Conservation (phyloP, 768 basidiomycete species). For the Leccinum ochraceum region DNA sequence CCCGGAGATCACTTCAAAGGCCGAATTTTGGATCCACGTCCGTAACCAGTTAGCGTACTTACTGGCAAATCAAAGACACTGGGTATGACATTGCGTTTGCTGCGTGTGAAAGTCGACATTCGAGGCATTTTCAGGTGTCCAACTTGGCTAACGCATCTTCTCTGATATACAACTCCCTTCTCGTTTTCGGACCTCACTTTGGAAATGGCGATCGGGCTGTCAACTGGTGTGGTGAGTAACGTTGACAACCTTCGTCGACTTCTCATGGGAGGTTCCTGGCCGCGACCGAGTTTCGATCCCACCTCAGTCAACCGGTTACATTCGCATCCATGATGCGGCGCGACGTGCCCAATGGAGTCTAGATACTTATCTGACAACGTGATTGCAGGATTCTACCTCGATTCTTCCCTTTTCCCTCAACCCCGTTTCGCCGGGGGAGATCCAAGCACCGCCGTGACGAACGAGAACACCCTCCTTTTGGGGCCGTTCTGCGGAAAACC, state of each 20-base stretch:
- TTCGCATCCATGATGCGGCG: neutral
- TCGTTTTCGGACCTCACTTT: slow-evolving; percentile 65
- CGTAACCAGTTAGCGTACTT: slow-evolving; percentile 59
- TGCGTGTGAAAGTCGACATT: slow-evolving; percentile 4
- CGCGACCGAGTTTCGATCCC: neutral
- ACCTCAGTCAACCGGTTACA: neutral
- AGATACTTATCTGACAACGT: slow-evolving; percentile 20
- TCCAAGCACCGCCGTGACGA: slow-evolving; percentile 14
- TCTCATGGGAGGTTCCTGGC: neutral
- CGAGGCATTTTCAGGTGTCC: slow-evolving; percentile 55
- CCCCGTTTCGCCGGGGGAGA: slow-evolving; percentile 29
- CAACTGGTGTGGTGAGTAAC: slow-evolving; percentile 87
- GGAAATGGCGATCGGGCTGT: slow-evolving; percentile 65
- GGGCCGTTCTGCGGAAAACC: slow-evolving; percentile 92
- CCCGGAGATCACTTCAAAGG: slow-evolving; percentile 65
- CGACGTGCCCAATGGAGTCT: neutral
- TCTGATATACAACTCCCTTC: slow-evolving; percentile 75
- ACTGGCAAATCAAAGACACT: slow-evolving; percentile 68
- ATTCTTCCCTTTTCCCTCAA: slow-evolving; percentile 60
- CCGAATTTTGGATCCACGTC: slow-evolving; percentile 81
- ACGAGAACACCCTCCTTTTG: slow-evolving; percentile 48
- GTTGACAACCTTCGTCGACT: neutral
- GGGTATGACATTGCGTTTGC: slow-evolving; percentile 54
- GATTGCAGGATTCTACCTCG: slow-evolving; percentile 80
- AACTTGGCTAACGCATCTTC: slow-evolving; percentile 85